Conservation (phyloP, 2,329 filamentous ascomycete species). For the Xylaria sp. region DNA sequence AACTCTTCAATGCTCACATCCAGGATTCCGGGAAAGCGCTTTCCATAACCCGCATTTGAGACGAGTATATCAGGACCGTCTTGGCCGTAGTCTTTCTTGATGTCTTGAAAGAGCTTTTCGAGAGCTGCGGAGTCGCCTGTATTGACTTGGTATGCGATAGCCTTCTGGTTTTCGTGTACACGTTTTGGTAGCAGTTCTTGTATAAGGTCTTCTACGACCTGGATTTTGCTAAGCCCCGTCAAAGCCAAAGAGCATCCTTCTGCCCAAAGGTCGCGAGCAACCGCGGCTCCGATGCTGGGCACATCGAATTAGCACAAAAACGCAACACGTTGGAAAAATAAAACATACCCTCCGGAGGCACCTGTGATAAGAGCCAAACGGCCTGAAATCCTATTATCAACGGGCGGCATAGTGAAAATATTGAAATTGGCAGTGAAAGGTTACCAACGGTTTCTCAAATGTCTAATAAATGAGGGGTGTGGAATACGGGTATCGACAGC, state of each 20-base stretch:
- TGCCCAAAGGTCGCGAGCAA: slow-evolving; percentile 50
- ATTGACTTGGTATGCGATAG: slow-evolving; percentile 69
- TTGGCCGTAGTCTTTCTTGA: slow-evolving; percentile 63
- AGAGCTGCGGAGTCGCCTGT: slow-evolving; percentile 66
- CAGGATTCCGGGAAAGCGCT: slow-evolving; percentile 64
- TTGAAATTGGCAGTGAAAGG: not conserved
- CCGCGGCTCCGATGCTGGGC: slow-evolving; percentile 50
- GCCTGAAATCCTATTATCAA: slow-evolving; percentile 51
- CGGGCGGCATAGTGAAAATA: slow-evolving; percentile 42
- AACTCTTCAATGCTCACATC: slow-evolving; percentile 73
- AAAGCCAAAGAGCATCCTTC: slow-evolving; percentile 51
- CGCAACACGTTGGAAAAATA: not conserved
- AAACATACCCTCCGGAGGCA: slow-evolving; percentile 52
- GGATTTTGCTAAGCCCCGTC: slow-evolving; percentile 48
- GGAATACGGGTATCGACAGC: slow-evolving; percentile 12
- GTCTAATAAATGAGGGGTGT: slow-evolving; percentile 24
- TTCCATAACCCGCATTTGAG: slow-evolving; percentile 74
- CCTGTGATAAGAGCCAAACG: slow-evolving; percentile 53
- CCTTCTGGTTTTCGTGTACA: slow-evolving; percentile 49
- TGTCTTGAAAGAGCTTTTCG: slow-evolving; percentile 63
- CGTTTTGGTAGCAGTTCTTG: slow-evolving; percentile 44
- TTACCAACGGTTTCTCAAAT: not conserved
- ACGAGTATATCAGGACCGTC: slow-evolving; percentile 70
- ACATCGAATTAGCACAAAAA: slow-evolving; percentile 24
- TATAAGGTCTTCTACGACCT: slow-evolving; percentile 46